phyloP scores from a whole-genome alignment of 148 eudicot genomes.

The Persicaria maculosa region DNA sequence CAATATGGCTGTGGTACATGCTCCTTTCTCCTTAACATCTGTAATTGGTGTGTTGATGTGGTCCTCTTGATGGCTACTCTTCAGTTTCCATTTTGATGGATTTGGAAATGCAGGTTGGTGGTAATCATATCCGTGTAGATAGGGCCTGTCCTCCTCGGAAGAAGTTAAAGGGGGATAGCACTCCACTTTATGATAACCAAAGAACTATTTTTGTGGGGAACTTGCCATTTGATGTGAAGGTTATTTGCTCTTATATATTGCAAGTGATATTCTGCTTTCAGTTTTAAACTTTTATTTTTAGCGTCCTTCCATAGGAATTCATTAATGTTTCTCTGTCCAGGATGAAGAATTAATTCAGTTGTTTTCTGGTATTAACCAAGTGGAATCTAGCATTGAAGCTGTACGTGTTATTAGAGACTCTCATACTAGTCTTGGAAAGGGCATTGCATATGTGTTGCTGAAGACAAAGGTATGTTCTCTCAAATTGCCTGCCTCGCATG shows the following conservation, averaged over 20 bases:
- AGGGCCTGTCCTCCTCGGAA: conserved; percentile 99
- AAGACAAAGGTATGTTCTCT: conserved; percentile 66
- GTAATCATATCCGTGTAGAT: conserved; percentile 90
- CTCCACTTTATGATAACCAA: conserved; percentile 63
- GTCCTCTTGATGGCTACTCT: not conserved
- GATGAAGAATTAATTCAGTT: conserved; percentile 81
- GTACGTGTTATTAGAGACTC: conserved; percentile 82
- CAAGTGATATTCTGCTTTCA: conserved; percentile 5
- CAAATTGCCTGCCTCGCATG: not conserved
- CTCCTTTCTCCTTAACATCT: not conserved
- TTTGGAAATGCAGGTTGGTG: conserved; percentile 52
- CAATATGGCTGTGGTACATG: conserved; percentile 88
- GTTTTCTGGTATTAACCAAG: conserved; percentile 53
- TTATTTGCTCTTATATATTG: conserved; percentile 14
- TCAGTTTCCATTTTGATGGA: not conserved
- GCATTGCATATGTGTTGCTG: conserved; percentile 88
- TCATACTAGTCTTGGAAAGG: conserved; percentile 67
- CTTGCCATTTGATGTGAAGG: conserved; percentile 99
- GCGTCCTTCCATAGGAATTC: not conserved
- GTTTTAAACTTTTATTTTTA: not conserved
- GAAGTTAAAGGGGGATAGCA: conserved; percentile 75
- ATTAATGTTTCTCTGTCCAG: conserved; percentile 25
- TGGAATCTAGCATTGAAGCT: conserved; percentile 71
- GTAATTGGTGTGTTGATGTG: not conserved
- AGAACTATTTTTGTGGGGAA: conserved; percentile 86